These are phyloP conservation scores for Verticillium isaacii DNA, from an alignment of 2,329 filamentous ascomycete species.

Conservation along the genomic window DNA sequence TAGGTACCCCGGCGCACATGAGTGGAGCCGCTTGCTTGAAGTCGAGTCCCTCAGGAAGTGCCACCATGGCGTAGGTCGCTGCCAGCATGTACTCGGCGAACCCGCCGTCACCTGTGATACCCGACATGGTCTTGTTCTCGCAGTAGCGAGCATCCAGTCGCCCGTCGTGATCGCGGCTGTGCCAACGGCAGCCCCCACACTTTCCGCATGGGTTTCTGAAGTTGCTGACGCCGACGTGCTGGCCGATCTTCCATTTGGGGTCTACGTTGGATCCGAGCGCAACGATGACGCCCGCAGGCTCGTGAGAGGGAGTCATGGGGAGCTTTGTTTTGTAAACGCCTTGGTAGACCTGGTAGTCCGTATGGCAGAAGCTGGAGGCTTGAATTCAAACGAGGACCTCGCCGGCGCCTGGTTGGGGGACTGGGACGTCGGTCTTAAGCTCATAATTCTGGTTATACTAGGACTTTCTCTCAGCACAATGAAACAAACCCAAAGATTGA, in stretches of 20 bases:
- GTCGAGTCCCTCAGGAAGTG: neutral
- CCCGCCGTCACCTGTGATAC: neutral
- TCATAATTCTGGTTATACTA: neutral
- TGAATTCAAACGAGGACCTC: neutral
- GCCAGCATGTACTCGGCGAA: constrained; percentile 4
- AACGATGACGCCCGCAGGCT: constrained; percentile 16
- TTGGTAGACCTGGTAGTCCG: constrained; percentile 14
- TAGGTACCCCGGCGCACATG: constrained; percentile 3
- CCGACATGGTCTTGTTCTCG: neutral
- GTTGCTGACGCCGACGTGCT: constrained; percentile 23
- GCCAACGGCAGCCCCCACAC: constrained; percentile 11
- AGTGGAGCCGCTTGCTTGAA: constrained; percentile 3
- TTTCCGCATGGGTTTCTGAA: constrained; percentile 12
- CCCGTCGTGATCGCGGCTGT: neutral
- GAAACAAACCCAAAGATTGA: too few species aligned
- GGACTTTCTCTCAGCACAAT: too few species aligned
- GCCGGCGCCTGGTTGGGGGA: neutral
- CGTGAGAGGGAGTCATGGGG: constrained; percentile 15
- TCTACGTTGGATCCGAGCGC: constrained; percentile 9
- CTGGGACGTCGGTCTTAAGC: neutral
- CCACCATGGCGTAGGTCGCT: neutral
- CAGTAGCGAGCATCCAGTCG: neutral
- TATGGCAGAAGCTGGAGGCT: constrained; percentile 10
- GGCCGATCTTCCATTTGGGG: constrained; percentile 18
- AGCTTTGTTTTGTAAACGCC: constrained; percentile 12